Evolutionary conservation across 2,329 filamentous ascomycete genomes (phyloP).

Genomic region (Cladophialophora chaetospira): DNA sequence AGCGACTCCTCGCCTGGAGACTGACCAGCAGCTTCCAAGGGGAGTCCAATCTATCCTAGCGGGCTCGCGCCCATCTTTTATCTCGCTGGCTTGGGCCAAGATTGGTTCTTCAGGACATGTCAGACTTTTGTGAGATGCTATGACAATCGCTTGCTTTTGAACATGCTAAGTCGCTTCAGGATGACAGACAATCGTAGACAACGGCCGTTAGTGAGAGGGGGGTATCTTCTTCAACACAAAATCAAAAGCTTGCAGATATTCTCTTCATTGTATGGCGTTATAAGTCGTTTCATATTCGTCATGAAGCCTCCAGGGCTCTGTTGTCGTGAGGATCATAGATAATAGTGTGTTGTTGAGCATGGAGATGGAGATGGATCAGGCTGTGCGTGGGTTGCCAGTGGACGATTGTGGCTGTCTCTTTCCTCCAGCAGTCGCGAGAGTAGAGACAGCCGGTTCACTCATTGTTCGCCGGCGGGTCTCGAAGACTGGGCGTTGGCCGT

Average conservation of each 20-base stretch:
- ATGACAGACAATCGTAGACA: conserved; percentile 3
- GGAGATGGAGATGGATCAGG: conserved; percentile 11
- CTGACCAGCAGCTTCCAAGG: conserved; percentile 12
- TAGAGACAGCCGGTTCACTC: conserved; percentile 38
- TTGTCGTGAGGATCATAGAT: not conserved
- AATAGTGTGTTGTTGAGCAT: no score
- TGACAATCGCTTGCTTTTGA: conserved; percentile 1
- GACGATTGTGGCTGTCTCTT: conserved; percentile 6
- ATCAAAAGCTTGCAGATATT: conserved; percentile 5
- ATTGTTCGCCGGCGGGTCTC: conserved; percentile 44
- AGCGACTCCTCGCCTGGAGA: not conserved
- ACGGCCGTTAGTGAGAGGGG: conserved; percentile 8
- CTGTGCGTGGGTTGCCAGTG: conserved; percentile 15
- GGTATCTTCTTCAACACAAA: conserved; percentile 16
- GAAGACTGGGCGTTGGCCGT: conserved; percentile 73
- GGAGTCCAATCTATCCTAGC: conserved; percentile 1
- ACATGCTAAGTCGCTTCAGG: conserved; percentile 8
- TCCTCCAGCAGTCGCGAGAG: conserved; percentile 25
- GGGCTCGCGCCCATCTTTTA: conserved; percentile 19
- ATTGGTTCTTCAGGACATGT: not conserved
- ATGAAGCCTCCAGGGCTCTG: conserved; percentile 17
- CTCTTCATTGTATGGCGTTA: conserved; percentile 6
- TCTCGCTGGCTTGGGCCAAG: conserved; percentile 7
- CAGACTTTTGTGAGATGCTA: conserved; percentile 5
- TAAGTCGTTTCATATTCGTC: conserved; percentile 12